Conservation (phyloP, 2,329 filamentous ascomycete species). For the Colletotrichum falcatum region DNA sequence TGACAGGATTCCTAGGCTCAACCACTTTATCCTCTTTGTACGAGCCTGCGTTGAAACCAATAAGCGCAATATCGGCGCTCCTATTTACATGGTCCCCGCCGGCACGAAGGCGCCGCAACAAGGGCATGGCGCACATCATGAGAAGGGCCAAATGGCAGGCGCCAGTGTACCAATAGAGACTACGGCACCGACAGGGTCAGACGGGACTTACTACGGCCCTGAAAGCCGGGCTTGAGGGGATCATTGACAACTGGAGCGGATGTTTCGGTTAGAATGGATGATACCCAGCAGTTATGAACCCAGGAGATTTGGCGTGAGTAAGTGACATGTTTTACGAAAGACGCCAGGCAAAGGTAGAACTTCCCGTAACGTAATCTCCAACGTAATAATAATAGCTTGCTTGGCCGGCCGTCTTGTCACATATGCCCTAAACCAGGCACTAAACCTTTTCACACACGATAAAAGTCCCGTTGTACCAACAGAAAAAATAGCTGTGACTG, state of each 20-base stretch:
- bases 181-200: background rate
- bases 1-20: conserved; percentile 27
- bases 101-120: conserved; percentile 14
- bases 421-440: no score
- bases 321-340: background rate
- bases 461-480: background rate
- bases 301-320: background rate
- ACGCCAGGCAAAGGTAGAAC: background rate
- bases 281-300: background rate
- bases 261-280: background rate
- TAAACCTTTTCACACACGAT: background rate
- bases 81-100: conserved; percentile 29
- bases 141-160: background rate
- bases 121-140: background rate
- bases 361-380: background rate
- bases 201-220: conserved; percentile 26
- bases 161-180: background rate
- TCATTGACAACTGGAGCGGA: background rate
- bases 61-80: conserved; percentile 45
- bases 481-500: background rate
- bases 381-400: no score
- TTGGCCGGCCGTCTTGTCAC: background rate
- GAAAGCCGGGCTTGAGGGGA: background rate
- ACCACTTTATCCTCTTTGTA: conserved; percentile 55
- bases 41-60: conserved; percentile 54